phyloP scores from a whole-genome alignment of 2,329 filamentous ascomycete species.

The Tolypocladium ophioglossoides region DNA sequence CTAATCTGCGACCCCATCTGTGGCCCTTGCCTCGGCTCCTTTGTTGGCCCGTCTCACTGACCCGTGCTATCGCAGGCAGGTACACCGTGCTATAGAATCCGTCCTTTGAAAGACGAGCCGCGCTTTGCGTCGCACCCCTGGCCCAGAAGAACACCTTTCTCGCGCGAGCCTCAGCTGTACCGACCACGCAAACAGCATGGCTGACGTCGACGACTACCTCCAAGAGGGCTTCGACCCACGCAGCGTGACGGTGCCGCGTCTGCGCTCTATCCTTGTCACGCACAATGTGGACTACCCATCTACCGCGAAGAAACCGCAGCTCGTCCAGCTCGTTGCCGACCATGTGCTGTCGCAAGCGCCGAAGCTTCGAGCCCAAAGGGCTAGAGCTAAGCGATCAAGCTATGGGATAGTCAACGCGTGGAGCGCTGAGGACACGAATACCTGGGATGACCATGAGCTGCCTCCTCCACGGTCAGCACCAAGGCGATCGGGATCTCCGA shows the following conservation, averaged over 20 bases:
- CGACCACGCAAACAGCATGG: conserved; percentile 30
- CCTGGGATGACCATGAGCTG: conserved; percentile 49
- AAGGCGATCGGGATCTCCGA: conserved; percentile 43
- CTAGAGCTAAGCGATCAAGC: conserved; percentile 75
- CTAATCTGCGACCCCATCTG: conserved; percentile 2
- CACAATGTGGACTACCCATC: conserved; percentile 80
- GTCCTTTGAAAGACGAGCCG: neutral
- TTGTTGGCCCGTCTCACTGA: conserved; percentile 3
- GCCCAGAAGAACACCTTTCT: neutral
- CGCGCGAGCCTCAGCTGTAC: neutral
- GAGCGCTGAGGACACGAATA: conserved; percentile 54
- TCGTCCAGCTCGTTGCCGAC: conserved; percentile 74
- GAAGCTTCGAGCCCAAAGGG: conserved; percentile 64
- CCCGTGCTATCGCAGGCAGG: neutral
- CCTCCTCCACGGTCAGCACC: conserved; percentile 36
- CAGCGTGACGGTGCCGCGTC: conserved; percentile 72
- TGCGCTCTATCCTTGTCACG: conserved; percentile 84
- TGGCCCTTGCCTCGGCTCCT: conserved; percentile 4
- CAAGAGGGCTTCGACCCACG: conserved; percentile 77
- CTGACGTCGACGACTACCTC: conserved; percentile 71
- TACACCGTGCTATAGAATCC: too few species aligned
- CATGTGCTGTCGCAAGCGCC: conserved; percentile 69
- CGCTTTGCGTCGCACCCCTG: neutral
- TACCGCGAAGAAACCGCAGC: conserved; percentile 82
- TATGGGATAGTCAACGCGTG: conserved; percentile 67